These are phyloP conservation scores for Nicotiana undulata DNA, from an alignment of 257 asterid genomes.

Conservation along the genomic window DNA sequence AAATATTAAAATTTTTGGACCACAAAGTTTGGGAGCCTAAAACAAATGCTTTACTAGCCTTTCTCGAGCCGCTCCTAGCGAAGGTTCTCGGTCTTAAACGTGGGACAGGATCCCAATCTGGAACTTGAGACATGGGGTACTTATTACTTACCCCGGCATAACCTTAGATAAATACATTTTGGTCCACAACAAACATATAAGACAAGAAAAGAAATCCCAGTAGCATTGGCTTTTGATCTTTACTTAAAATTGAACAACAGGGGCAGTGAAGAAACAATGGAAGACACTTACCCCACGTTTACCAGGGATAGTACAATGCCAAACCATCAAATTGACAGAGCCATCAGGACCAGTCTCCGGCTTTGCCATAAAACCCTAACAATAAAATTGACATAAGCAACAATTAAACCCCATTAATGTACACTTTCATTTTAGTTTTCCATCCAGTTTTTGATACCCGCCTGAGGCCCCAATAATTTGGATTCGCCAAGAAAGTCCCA, in stretches of 20 bases:
- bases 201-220: background rate
- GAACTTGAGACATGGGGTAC: background rate
- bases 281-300: conserved; percentile 19
- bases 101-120: background rate
- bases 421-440: background rate
- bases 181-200: background rate
- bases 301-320: conserved; percentile 29
- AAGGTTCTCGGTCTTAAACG: too few relatives aligned
- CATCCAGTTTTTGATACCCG: background rate
- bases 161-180: background rate
- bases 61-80: too few relatives aligned
- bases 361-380: conserved; percentile 32
- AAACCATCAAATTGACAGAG: conserved; percentile 22
- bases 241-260: background rate
- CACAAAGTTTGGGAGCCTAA: too few relatives aligned
- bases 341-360: conserved; percentile 24
- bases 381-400: background rate
- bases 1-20: too few relatives aligned
- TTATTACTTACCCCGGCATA: background rate
- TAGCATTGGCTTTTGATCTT: background rate
- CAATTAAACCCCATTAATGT: background rate
- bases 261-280: background rate
- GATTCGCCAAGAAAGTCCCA: background rate
- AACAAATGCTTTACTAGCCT: too few relatives aligned
- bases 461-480: background rate